Conservation (phyloP, 495 filamentous ascomycete genomes). For the Pyrenula aspistea region DNA sequence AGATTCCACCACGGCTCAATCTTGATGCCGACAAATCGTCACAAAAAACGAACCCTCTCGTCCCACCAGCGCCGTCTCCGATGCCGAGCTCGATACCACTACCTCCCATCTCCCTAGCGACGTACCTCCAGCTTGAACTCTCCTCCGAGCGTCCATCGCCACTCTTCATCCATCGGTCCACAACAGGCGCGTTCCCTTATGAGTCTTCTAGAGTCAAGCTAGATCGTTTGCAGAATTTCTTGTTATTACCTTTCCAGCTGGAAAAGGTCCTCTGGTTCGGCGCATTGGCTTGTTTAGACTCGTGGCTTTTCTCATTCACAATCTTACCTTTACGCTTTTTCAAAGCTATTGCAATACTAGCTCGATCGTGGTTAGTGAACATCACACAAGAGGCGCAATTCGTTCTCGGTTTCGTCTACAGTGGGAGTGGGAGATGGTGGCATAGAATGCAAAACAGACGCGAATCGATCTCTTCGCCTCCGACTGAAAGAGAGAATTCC, state of each 20-base stretch:
- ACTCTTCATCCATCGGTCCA: constrained; percentile 72
- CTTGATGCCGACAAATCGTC: constrained; percentile 24
- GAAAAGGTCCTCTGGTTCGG: constrained; percentile 84
- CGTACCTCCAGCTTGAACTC: constrained; percentile 79
- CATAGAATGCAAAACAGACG: constrained; percentile 15
- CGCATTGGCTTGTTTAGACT: constrained; percentile 78
- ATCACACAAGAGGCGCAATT: constrained; percentile 53
- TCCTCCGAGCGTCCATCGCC: constrained; percentile 72
- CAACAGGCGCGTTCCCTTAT: constrained; percentile 67
- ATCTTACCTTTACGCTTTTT: constrained; percentile 85
- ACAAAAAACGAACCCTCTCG: constrained; percentile 5
- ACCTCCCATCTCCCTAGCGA: constrained; percentile 77
- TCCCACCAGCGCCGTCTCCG: constrained; percentile 41
- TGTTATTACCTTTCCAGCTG: constrained; percentile 68
- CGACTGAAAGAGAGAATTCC: constrained; percentile 18
- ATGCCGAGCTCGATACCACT: constrained; percentile 61
- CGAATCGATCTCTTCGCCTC: constrained; percentile 14
- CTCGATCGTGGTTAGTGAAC: constrained; percentile 58
- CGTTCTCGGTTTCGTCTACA: constrained; percentile 58
- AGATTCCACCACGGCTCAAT: constrained; percentile 18
- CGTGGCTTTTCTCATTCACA: constrained; percentile 96
- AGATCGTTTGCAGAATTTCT: constrained; percentile 82
- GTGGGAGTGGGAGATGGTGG: constrained; percentile 70
- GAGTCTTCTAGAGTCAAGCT: constrained; percentile 95
- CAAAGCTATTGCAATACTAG: constrained; percentile 65